Base-by-base conservation (phyloP, 2,329 filamentous ascomycete genomes). In the Ciborinia camelliae region DNA sequence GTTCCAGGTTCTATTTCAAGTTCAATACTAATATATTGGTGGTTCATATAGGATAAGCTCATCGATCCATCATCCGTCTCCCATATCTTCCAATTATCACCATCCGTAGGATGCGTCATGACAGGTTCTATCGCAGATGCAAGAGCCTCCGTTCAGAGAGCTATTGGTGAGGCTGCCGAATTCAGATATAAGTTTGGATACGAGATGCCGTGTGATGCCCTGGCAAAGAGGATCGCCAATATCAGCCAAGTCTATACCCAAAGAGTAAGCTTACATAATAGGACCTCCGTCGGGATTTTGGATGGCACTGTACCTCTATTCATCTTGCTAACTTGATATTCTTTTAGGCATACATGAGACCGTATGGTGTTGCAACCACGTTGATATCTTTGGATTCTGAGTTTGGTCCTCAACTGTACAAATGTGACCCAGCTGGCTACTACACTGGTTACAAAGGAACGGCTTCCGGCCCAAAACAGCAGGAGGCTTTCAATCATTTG, bases 201-300 rank as follows among this genome's bases (percentile, higher is more conserved):
- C 80, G 95, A 99, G 84, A 99, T 99, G 95, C 95, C 95, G 67
- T 96, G 92, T 78, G 95, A 99, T 79, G 95, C 92, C 61, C 81
- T 99, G 75, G 91, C 95, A 70, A 99, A 99, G 86, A 87, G 95
- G 76, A 82, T 99, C 79, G 95, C 95, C 77, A 99, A 99, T 81
- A 97, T 99, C 82, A 97, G 92, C 80, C 95, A 99, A 80, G 95
- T 99, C 71, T 99, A 98, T 80, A 99, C 95, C 72, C 95, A 99
- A 81, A 84, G 92, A 79, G 95, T 98, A 81, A 77, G 84, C 76
- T 69, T 66, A 71, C 64, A 45, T 65, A 66, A 68, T 68, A 67
- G 64, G 65, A 52, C 54, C 52, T 60, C 58, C 41, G 47, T 39
- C 28, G 26, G 20, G 26, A 30, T 64, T 76, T 79, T 73, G 79